phyloP scores from a whole-genome alignment of 2,329 filamentous ascomycete genomes.

The Penicillium crustosum region DNA sequence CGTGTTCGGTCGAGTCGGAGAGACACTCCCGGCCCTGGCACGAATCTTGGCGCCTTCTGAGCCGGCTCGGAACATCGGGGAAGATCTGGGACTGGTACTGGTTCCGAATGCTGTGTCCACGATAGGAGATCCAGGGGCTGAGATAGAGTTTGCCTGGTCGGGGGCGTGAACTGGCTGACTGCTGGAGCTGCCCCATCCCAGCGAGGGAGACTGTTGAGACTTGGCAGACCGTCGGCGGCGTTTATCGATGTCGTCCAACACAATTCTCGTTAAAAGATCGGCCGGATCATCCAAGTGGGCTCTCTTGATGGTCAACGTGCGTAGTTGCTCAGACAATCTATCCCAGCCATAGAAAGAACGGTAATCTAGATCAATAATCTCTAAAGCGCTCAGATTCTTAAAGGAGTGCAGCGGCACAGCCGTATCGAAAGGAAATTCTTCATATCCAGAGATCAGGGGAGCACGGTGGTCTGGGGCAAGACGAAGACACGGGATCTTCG shows the following conservation, averaged over 20 bases:
- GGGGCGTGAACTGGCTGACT: conserved; percentile 60
- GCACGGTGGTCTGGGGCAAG: conserved; percentile 92
- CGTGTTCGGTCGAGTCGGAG: conserved; percentile 73
- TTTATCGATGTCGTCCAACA: conserved; percentile 94
- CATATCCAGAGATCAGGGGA: conserved; percentile 84
- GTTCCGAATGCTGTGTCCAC: conserved; percentile 49
- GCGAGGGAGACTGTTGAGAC: conserved; percentile 74
- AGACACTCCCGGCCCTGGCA: conserved; percentile 68
- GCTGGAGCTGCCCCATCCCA: conserved; percentile 63
- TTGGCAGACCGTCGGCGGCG: conserved; percentile 85
- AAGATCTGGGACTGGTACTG: conserved; percentile 50
- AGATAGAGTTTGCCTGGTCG: conserved; percentile 64
- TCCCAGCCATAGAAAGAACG: conserved; percentile 98
- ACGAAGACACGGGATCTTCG: conserved; percentile 90
- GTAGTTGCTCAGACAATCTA: conserved; percentile 83
- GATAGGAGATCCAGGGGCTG: conserved; percentile 66
- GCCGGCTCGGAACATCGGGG: conserved; percentile 55
- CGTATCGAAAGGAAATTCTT: conserved; percentile 97
- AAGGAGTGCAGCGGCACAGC: conserved; percentile 95
- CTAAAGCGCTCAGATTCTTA: conserved; percentile 92
- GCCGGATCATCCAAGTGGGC: conserved; percentile 85
- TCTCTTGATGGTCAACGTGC: conserved; percentile 83
- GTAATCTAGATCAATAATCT: conserved; percentile 94
- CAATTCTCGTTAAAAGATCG: conserved; percentile 87
- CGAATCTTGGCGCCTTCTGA: conserved; percentile 51